Base-by-base conservation (phyloP, 192 early-diverging fungal species). In the Piromyces sp. region DNA sequence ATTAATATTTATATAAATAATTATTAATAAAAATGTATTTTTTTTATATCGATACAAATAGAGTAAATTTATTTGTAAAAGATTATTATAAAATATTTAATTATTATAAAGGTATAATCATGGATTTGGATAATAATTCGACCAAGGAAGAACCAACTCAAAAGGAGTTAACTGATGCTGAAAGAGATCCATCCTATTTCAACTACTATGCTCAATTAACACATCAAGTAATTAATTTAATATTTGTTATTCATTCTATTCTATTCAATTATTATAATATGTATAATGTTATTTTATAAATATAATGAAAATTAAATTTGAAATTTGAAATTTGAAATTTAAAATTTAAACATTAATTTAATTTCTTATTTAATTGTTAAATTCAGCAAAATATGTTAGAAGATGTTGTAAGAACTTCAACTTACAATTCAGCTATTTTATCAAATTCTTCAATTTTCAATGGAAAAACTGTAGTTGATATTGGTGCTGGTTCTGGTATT, bases 351-450 rank as follows among this genome's bases (percentile, higher is more conserved):
- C 14, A 38, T 14, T 14, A 38, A 22, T 22, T 51, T 2, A 51
- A 9, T 51, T 51, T 51, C 22, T 51, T 5, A 51, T 22, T 22
- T 51, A 22, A n/a, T n/a, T 33, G 9, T 6, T 33, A 6, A 33
- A 6, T 33, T 33, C 31, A 97, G 94, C 95, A 97, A 91, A 98
- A 98, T 86, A 98, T 98, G 97, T 91, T 98, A 19, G 93, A 96
- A 88, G 97, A 99, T 85, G 91, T 89, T 30, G 93, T 99, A 28
- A 89, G 97, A 33, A 99, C 97, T n/a, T 94, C 95, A 13, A 90
- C 95, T 30, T 99, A 98, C 86, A 93, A 95, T 82, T 93, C 93
- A 29, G 96, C 97, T 7, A 99, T 99, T 80, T 83, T 95, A 12
- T 85, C 92, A 40, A 98, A 97, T 85, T 88, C 89, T 4, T 83